Evolutionary conservation across 768 basidiomycete species (phyloP).

Genomic region (Collybiopsis confluens): DNA sequence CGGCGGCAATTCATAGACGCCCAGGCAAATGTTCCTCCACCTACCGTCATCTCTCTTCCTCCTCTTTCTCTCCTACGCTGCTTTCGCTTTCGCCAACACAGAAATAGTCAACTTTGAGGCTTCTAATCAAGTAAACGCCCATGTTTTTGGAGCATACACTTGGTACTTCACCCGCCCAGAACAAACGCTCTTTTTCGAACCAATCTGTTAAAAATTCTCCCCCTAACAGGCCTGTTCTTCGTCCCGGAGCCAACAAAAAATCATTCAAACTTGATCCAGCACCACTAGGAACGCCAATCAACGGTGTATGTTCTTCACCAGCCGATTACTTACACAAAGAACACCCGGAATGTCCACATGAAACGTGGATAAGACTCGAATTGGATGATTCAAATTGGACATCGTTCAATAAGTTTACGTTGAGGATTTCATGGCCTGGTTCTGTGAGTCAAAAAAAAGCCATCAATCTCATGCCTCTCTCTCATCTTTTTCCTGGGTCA

Average conservation of each 20-base stretch:
- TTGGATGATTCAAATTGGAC: conserved; percentile 23
- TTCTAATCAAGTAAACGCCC: neutral
- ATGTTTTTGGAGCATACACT: neutral
- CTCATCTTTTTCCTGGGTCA: conserved; percentile 13
- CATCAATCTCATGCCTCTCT: neutral
- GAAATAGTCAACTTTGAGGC: conserved; percentile 7
- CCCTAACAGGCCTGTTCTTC: conserved; percentile 1
- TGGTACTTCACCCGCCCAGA: neutral
- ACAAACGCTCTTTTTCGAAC: no score
- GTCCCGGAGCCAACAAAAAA: conserved; percentile 1
- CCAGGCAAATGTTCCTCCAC: neutral
- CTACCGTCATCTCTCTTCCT: neutral
- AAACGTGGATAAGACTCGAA: conserved; percentile 30
- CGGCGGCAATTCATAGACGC: neutral
- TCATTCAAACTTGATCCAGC: conserved; percentile 21
- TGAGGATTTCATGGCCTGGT: conserved; percentile 33
- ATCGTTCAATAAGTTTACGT: conserved; percentile 22
- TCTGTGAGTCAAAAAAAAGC: conserved; percentile 23
- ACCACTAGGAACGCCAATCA: conserved; percentile 25
- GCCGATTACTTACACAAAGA: neutral
- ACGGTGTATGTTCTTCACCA: conserved; percentile 26
- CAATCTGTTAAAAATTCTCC: no score
- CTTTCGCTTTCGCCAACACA: conserved; percentile 4
- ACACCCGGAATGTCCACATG: conserved; percentile 22
- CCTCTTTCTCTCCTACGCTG: neutral